These are phyloP conservation scores for Prunus padus DNA, from an alignment of 306 rosid genomes.

Conservation along the genomic window DNA sequence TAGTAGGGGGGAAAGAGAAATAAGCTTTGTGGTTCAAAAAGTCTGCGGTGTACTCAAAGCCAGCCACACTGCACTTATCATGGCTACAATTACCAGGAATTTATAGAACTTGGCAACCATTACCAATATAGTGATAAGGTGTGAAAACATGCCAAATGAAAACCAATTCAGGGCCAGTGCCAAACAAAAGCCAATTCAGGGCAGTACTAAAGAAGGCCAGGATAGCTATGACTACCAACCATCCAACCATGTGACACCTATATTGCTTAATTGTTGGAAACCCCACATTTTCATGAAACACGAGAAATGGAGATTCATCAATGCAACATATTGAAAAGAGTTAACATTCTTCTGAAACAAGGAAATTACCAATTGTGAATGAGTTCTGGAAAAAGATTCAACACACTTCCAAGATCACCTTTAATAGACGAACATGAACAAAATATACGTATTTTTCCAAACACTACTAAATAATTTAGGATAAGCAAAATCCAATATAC, in stretches of 20 bases:
- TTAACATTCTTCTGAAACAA: neutral
- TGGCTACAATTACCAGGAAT: neutral
- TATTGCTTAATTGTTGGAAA: neutral
- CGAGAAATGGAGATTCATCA: constrained; percentile 1
- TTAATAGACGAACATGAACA: neutral
- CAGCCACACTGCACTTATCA: neutral
- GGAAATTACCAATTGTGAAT: neutral
- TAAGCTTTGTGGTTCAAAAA: too few relatives aligned
- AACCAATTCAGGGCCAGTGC: neutral
- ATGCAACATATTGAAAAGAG: neutral
- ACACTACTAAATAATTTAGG: neutral
- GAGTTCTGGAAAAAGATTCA: neutral
- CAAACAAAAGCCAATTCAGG: neutral
- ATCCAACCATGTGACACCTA: neutral
- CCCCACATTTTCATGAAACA: neutral
- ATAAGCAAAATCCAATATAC: neutral
- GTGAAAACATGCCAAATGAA: neutral
- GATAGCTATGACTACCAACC: neutral
- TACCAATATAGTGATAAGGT: neutral
- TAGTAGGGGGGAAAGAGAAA: neutral
- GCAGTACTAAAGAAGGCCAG: neutral
- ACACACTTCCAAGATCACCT: neutral
- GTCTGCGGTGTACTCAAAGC: neutral
- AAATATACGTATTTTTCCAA: neutral
- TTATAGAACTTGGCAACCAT: neutral